Evolutionary conservation across 805 yeast genomes (phyloP), one percentile per base, ranked within the genome.

Genomic region (Candida yuanshanica): DNA sequence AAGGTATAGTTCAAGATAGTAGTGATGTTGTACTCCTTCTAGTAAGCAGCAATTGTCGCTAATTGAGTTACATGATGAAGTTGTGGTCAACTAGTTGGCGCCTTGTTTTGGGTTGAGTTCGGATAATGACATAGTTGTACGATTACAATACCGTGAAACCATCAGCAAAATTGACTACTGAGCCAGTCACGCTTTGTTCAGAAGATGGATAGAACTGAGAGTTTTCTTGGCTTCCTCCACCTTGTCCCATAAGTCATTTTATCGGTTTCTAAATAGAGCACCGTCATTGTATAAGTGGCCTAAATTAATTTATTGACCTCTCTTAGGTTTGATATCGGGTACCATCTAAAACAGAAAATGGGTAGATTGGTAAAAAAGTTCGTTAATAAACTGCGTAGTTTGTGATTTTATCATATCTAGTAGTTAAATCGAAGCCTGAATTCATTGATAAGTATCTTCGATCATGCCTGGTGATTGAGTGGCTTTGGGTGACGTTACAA

Each of bases 21-120:
- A n/a, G 43, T 47, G 31, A 27, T 27, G n/a, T 58, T 46, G 12
- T 53, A 49, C 17, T 57, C 54, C 14, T 57, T 51, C 39, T 66
- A 52, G 14, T 50, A 45, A n/a, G 50, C 50, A 13, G 53, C 53
- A 40, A 63, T 50, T 14, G 42, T 58, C 69, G 22, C 67, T 63
- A 22, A 54, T 55, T 52, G 77, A 72, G 11, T 68, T 69, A 41
- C 63, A 56, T 20, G 73, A 64, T 5, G 43, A 37, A 18, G 42
- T 50, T 13, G 84, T 77, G 7, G 83, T 75, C 57, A 81, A 63
- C 4, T 82, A 68, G 59, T 80, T 74, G 24, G 75, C 80, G 24
- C 87, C 87, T 54, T 63, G 67, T 6, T 50, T 46, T 8, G 54
- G 58, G 35, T 62, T 44, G 31, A 38, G 62, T 54, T 81, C 87